Base-by-base conservation (phyloP, 2,329 filamentous ascomycete genomes). In the Pezicula radicicola region DNA sequence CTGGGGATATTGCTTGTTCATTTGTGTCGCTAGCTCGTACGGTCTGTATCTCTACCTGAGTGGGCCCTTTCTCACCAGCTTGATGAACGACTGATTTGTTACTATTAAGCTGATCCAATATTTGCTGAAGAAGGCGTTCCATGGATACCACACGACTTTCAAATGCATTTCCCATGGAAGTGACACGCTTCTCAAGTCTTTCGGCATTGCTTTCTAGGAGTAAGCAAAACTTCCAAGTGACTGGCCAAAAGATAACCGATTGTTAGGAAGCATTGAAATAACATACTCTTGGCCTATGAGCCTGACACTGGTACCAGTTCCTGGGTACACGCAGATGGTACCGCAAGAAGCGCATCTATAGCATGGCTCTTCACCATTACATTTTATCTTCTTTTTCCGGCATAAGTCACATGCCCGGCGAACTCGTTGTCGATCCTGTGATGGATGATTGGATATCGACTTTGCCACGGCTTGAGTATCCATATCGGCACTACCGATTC, bases 311-410 rank as follows among this genome's bases (percentile, higher is more conserved):
- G 27, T 19, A 15, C 18, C 33, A 46, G 27, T 28, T 8, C 30
- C 44, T 19, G 44, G 21, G 47, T 68, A 68, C 25, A 65, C 58
- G 41, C 66, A 68, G 7, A 55, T 50, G 47, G 62, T 55, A 37
- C 59, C 63, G 49, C 61, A 60, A 45, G 59, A 50, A 21, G 49
- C 51, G 48, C 66, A 67, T 42, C 63, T 62, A 52, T 63, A 53
- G 47, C 66, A 68, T 28, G 66, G 37, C 37, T 40, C 37, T 19
- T 40, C 37, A 16, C 37, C 37, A 40, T 40, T 40, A 19, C 37
- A 40, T n/a, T 40, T 40, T 3, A 40, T 40, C 37, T 40, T 40
- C 13, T 40, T 40, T 19, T 40, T 40, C 37, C 37, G 9, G 13
- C 37, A 40, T n/a, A n/a, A 40, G 8, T 40, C 37, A 40, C 37